Base-by-base conservation (phyloP, 2,329 filamentous ascomycete genomes). In the Fusarium goolgardi region DNA sequence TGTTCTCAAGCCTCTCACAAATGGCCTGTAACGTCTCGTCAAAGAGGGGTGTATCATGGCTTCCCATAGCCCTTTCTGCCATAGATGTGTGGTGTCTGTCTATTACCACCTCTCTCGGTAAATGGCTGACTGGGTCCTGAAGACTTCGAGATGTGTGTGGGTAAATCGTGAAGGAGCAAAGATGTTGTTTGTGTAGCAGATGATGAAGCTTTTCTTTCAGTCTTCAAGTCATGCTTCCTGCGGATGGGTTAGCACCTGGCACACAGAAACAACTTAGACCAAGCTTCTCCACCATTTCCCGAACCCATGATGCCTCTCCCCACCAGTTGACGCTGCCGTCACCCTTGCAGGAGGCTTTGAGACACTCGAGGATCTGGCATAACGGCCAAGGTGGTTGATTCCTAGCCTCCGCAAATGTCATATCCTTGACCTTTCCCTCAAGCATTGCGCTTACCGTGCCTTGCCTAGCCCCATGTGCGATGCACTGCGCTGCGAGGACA, bases 311-410 rank as follows among this genome's bases (percentile, higher is more conserved):
- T 65, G 50, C 58, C 52, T 61, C 59, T 49, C 65, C 60, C 69
- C 60, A 65, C 66, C 62, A 54, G 69, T 73, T 63, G 63, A 61
- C 47, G 60, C 69, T 70, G 55, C 68, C 71, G 45, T 69, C 72
- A 74, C 72, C 72, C 72, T 73, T 74, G 72, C 72, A 73, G 62
- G 35, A 43, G 53, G 51, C 52, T 73, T 62, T 74, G 72, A 74
- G 71, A 73, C 72, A 72, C 46, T 67, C 59, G 66, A 66, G 67
- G 72, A 72, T 73, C 71, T 74, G 72, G 72, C 72, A 74, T 73
- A 74, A 74, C 72, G 71, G 72, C 69, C 67, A 63, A 69, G 59
- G 68, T 62, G 66, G 60, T 52, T 55, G 59, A 63, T 57, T 51
- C 44, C 57, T 67, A 52, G 64, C 47, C 63, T 69, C 68, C 67